A percentile compares a stretch with the other conserved stretches of the same genome.
These are phyloP conservation scores for Zygosaccharomyces sapae DNA, from an alignment of 1,139 yeast species.

Conservation along the genomic window DNA sequence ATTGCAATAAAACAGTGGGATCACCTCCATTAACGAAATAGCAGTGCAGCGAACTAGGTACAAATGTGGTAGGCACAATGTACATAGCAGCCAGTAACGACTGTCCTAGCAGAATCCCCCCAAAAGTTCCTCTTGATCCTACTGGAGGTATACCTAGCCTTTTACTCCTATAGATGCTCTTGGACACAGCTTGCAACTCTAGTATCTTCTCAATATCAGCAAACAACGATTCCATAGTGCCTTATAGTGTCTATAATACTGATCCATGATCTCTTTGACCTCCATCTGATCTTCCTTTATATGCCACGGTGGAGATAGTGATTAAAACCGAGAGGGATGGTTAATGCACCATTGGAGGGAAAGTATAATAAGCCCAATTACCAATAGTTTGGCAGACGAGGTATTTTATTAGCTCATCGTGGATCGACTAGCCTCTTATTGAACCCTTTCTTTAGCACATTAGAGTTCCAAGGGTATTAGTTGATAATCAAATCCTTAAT, in stretches of 20 bases:
- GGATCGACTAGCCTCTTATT: too few species aligned
- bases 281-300: not conserved
- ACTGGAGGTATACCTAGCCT: slow-evolving; percentile 39
- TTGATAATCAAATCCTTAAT: not conserved
- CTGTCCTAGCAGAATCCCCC: slow-evolving; percentile 75
- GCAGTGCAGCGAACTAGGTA: slow-evolving; percentile 50
- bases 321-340: not conserved
- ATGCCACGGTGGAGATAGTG: not conserved
- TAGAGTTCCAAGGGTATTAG: not conserved
- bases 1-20: slow-evolving; percentile 46
- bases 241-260: not conserved
- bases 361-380: not conserved
- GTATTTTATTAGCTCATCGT: not conserved
- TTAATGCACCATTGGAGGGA: not conserved
- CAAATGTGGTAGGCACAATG: slow-evolving; percentile 41
- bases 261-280: not conserved
- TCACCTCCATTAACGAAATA: slow-evolving; percentile 52
- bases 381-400: not conserved
- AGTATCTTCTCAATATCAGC: slow-evolving; percentile 19
- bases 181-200: slow-evolving; percentile 19
- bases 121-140: slow-evolving; percentile 70
- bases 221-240: slow-evolving; percentile 7
- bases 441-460: not conserved
- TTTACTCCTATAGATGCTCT: slow-evolving; percentile 22
- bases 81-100: slow-evolving; percentile 61